Conservation (phyloP, 1,284 basidiomycete genomes). For the Macrocybe sp. region DNA sequence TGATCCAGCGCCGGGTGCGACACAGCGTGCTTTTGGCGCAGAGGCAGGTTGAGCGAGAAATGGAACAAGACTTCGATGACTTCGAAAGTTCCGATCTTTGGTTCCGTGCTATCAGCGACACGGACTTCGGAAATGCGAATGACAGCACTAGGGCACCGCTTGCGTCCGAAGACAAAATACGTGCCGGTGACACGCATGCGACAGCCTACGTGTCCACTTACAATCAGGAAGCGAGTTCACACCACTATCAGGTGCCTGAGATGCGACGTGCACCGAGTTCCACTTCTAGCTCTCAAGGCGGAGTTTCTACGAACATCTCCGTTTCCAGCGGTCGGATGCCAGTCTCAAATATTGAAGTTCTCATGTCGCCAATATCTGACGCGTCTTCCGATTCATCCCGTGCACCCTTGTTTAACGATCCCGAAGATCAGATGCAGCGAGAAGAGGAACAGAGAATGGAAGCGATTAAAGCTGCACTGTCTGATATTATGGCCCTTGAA, state of each 20-base stretch:
- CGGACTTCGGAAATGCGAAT: conserved; percentile 38
- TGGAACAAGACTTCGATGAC: conserved; percentile 89
- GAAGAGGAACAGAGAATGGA: conserved; percentile 82
- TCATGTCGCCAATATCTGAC: conserved; percentile 67
- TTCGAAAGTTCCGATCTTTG: conserved; percentile 88
- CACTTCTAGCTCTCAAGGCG: conserved; percentile 27
- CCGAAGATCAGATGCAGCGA: conserved; percentile 56
- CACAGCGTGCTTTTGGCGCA: conserved; percentile 82
- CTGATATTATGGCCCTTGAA: conserved; percentile 88
- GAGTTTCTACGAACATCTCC: conserved; percentile 20
- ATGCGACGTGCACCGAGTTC: conserved; percentile 32
- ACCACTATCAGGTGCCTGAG: conserved; percentile 14
- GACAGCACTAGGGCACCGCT: conserved; percentile 17
- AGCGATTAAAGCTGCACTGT: conserved; percentile 90
- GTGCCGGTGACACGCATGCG: conserved; percentile 13
- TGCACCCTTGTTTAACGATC: conserved; percentile 77
- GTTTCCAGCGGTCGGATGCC: conserved; percentile 30
- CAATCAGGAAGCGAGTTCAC: conserved; percentile 8
- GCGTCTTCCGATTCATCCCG: conserved; percentile 46
- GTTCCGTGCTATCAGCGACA: conserved; percentile 82
- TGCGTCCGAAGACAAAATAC: conserved; percentile 22
- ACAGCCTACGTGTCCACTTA: too few species aligned
- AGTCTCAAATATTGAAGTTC: conserved; percentile 59
- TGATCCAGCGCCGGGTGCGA: conserved; percentile 59
- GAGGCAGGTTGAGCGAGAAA: conserved; percentile 77